A percentile compares a stretch with the other conserved stretches of the same genome.
These are phyloP conservation scores for Aspergillus pseudotamarii DNA, from an alignment of 2,329 filamentous ascomycete genomes.

Conservation along the genomic window DNA sequence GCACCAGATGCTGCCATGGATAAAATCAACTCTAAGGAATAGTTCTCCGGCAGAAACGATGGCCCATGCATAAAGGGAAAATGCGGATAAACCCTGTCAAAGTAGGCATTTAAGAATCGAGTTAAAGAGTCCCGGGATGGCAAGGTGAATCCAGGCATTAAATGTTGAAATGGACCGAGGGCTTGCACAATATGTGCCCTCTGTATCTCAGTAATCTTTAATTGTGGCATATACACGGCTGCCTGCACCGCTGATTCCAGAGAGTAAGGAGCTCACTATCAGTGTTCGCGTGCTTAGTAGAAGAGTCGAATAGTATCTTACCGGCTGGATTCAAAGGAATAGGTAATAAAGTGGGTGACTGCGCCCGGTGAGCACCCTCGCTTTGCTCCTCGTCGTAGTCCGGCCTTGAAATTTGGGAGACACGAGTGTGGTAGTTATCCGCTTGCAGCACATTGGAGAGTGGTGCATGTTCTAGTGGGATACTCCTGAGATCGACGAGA, in stretches of 20 bases:
- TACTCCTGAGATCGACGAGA: not conserved
- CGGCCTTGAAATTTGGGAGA: not conserved
- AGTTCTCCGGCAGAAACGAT: not conserved
- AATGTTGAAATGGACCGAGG: not conserved
- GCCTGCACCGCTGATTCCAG: not conserved
- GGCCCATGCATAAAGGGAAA: not conserved
- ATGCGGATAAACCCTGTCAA: not conserved
- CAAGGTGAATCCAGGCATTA: not conserved
- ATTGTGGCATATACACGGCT: not conserved
- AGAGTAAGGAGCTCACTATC: not conserved
- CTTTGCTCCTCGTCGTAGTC: conserved; percentile 4
- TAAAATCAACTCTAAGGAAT: not conserved
- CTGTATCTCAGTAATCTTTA: not conserved
- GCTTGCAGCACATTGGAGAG: not conserved
- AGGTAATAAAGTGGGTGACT: not conserved
- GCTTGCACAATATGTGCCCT: not conserved
- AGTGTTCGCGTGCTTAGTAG: not conserved
- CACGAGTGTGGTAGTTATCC: not conserved
- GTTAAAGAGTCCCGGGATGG: not conserved
- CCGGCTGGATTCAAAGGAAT: not conserved
- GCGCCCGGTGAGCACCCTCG: not conserved
- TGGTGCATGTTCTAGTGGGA: not conserved
- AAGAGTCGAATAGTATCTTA: not conserved
- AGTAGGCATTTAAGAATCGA: not conserved
- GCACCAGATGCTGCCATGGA: not conserved